Base-by-base conservation (phyloP, 345 rosid species). In the Physaria fendleri region DNA sequence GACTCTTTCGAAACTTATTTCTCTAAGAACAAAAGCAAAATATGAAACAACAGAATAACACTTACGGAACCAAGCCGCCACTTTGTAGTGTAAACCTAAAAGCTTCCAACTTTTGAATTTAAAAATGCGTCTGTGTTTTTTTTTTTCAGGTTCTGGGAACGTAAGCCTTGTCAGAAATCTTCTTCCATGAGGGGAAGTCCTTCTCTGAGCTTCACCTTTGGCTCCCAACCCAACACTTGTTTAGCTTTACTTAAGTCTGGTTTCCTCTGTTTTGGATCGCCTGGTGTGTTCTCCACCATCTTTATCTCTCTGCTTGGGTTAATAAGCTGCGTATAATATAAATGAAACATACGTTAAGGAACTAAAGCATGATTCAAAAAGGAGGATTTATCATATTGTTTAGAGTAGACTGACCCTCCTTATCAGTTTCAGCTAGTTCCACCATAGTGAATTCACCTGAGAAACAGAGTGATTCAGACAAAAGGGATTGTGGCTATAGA, bases 101-200 rank as follows among this genome's bases (percentile, higher is more conserved):
- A n/a, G n/a, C 44, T 39, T 30, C 23, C 12, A 32, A 32, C 50
- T 63, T 25, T 42, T 41, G 24, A 63, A 64, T 17, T 41, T 23
- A 41, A 54, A 42, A 45, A 29, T 13, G 58, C 57, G 28, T 56
- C 56, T 46, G 70, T 41, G 62, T 34, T 40, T 23, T n/a, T 29
- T 14, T 13, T 21, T 38, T 79, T 32, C 77, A 81, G 11, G 66
- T 69, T 67, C 69, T 76, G 38, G 90, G 41, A 34, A 84, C 83
- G 30, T 75, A 12, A 90, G 91, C 78, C 97, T 85, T 56, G 45
- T 2, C 98, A 50, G 73, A 91, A 91, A 59, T 91, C 98, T 56
- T 79, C 82, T 74, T 83, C 98, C 98, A 91, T 88, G 3, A 85
- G 84, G 14, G 90, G 95, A 56, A 91, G 95, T 6, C 97, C 97